Percentiles rank a stretch among this genome's conserved stretches.
Evolutionary conservation across 2,329 filamentous ascomycete species (phyloP).

Genomic region (Cordyceps pruinosa): DNA sequence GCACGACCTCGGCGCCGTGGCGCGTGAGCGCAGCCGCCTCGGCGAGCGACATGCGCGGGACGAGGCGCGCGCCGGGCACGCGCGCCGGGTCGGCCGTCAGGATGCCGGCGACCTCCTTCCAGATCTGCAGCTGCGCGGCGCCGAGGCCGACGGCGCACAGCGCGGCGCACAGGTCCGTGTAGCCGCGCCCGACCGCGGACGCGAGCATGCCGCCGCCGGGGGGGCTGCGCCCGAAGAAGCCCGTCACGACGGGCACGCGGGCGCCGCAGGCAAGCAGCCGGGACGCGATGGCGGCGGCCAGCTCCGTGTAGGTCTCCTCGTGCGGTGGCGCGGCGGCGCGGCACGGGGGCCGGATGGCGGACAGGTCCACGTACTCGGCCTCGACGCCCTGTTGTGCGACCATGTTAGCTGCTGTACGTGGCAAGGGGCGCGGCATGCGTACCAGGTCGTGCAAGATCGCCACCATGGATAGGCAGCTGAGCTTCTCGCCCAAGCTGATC

Average conservation of each 20-base stretch:
- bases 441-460: not conserved
- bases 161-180: slow-evolving; percentile 6
- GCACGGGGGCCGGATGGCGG: not conserved
- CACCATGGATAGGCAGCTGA: not conserved
- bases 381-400: not conserved
- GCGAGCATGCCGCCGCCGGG: not conserved
- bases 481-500: slow-evolving; percentile 1
- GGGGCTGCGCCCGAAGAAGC: not conserved
- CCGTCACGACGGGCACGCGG: not conserved
- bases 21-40: slow-evolving; percentile 95
- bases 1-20: slow-evolving; percentile 92
- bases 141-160: not conserved
- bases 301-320: not conserved
- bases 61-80: slow-evolving; percentile 81
- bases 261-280: not conserved
- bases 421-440: not conserved
- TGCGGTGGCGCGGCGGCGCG: not conserved
- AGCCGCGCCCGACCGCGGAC: not conserved
- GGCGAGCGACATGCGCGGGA: slow-evolving; percentile 80
- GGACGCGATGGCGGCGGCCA: not conserved
- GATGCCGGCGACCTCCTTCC: slow-evolving; percentile 98
- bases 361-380: not conserved
- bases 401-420: not conserved
- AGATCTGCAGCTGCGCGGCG: not conserved
- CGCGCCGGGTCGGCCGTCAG: slow-evolving; percentile 79